phyloP scores from a whole-genome alignment of 371 early-diverging fungal species.

The Conidiobolus incongruus region DNA sequence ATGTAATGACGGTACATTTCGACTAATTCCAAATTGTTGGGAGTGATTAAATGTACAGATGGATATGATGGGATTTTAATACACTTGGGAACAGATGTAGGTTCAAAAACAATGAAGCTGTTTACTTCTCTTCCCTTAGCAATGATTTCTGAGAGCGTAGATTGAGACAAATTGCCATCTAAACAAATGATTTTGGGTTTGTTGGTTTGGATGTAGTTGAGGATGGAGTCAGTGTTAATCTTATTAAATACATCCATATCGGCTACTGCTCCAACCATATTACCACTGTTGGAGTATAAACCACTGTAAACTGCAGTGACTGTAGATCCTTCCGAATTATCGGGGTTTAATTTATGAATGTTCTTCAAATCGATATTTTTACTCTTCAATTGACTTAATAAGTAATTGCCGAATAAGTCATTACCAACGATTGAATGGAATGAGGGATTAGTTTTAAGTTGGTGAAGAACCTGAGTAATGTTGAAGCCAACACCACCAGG shows the following conservation, averaged over 20 bases:
- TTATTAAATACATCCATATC: slow-evolving; percentile 67
- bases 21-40: not conserved
- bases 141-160: not conserved
- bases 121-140: not conserved
- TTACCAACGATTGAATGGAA: slow-evolving; percentile 46
- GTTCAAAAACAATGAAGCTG: slow-evolving; percentile 49
- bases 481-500: slow-evolving; percentile 84
- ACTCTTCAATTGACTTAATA: too few species aligned
- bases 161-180: not conserved
- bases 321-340: too few species aligned
- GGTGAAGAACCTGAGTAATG: slow-evolving; percentile 51
- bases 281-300: slow-evolving; percentile 38
- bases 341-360: too few species aligned
- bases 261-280: slow-evolving; percentile 56
- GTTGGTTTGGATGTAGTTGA: slow-evolving; percentile 17
- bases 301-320: slow-evolving; percentile 50
- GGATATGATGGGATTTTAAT: not conserved
- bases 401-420: too few species aligned
- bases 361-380: too few species aligned
- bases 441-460: slow-evolving; percentile 27
- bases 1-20: too few species aligned
- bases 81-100: slow-evolving; percentile 73
- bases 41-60: not conserved
- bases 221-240: too few species aligned
- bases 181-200: not conserved